phyloP scores from a whole-genome alignment of 257 asterid species.

The Nyctanthes arbortristis region DNA sequence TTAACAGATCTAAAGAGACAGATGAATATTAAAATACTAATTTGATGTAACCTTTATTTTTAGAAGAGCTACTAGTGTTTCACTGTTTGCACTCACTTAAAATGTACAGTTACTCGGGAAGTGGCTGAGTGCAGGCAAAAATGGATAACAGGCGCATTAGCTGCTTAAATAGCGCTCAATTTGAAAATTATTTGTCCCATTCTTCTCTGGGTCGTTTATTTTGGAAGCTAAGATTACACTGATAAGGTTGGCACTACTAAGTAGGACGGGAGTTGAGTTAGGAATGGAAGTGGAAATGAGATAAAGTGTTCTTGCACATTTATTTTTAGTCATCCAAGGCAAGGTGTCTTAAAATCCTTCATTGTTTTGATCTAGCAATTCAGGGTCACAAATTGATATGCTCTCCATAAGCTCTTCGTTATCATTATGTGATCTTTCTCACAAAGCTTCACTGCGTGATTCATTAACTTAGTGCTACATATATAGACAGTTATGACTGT shows the following conservation, averaged over 20 bases:
- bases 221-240: too few relatives aligned
- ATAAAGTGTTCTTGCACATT: slow-evolving; percentile 1
- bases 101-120: neutral
- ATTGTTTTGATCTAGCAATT: neutral
- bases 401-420: neutral
- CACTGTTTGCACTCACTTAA: neutral
- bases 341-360: neutral
- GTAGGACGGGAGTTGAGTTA: too few relatives aligned
- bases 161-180: too few relatives aligned
- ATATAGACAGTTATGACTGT: neutral
- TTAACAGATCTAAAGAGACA: neutral
- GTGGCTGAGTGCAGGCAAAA: too few relatives aligned
- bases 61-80: neutral
- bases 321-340: too few relatives aligned
- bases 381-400: neutral
- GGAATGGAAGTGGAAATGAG: neutral
- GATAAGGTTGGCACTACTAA: too few relatives aligned
- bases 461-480: neutral
- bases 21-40: neutral
- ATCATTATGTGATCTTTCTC: neutral
- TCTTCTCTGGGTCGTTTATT: too few relatives aligned
- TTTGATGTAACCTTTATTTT: neutral
- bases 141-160: too few relatives aligned
- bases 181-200: too few relatives aligned
- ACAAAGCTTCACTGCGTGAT: neutral